These are phyloP conservation scores for Aplosporella prunicola DNA, from an alignment of 2,329 filamentous ascomycete genomes.

Conservation along the genomic window DNA sequence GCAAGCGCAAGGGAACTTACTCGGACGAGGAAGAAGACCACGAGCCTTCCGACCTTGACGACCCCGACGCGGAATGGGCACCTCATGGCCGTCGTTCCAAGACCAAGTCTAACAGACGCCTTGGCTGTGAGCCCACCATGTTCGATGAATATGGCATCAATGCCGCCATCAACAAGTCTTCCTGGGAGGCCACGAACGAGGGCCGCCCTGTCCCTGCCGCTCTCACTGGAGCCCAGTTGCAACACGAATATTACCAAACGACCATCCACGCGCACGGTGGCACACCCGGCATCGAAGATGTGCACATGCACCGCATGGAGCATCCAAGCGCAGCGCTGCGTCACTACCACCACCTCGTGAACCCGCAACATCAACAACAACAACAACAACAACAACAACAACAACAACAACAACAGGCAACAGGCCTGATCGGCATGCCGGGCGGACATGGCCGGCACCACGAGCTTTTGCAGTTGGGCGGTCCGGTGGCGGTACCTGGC, in stretches of 20 bases:
- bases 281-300: slow-evolving; percentile 23
- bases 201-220: slow-evolving; percentile 39
- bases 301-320: slow-evolving; percentile 35
- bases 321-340: no score
- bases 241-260: slow-evolving; percentile 40
- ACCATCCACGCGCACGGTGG: slow-evolving; percentile 33
- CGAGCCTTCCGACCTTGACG: slow-evolving; percentile 34
- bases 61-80: slow-evolving; percentile 27
- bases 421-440: slow-evolving; percentile 30
- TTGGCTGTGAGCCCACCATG: slow-evolving; percentile 2
- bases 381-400: slow-evolving; percentile 13
- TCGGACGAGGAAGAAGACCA: slow-evolving; percentile 30
- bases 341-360: no score
- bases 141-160: slow-evolving; percentile 24
- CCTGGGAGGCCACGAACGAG: slow-evolving; percentile 45
- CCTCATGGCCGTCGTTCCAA: slow-evolving; percentile 18
- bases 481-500: neutral
- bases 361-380: no score
- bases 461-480: slow-evolving; percentile 22
- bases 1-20: slow-evolving; percentile 40
- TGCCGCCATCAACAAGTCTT: slow-evolving; percentile 35
- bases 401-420: no score
- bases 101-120: neutral
- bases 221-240: slow-evolving; percentile 35
- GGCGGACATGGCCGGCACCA: slow-evolving; percentile 32